Evolutionary conservation across 2,329 filamentous ascomycete species (phyloP).

Genomic region (Phaeosphaeria sp.): DNA sequence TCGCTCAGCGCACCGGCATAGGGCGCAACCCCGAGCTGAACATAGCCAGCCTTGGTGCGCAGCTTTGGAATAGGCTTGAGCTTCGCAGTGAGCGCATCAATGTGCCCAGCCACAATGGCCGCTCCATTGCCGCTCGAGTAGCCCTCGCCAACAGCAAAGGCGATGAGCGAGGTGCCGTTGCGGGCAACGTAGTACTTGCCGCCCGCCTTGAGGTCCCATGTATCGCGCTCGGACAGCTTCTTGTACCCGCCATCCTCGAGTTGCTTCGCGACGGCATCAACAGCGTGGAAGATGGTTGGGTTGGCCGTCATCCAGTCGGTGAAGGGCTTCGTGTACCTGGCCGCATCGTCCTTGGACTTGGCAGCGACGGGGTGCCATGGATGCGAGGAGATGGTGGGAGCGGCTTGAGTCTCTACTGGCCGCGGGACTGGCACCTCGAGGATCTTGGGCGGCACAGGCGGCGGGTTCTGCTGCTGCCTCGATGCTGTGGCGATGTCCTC

Average conservation of each 20-base stretch:
- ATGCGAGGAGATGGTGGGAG: slow-evolving; percentile 21
- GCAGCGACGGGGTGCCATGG: slow-evolving; percentile 24
- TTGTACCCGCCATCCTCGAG: slow-evolving; percentile 76
- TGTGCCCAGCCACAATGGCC: slow-evolving; percentile 88
- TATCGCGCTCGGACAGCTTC: slow-evolving; percentile 79
- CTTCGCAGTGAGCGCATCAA: slow-evolving; percentile 89
- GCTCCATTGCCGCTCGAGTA: slow-evolving; percentile 87
- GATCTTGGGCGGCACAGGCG: slow-evolving; percentile 49
- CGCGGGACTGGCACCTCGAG: slow-evolving; percentile 28
- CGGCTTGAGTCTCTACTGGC: slow-evolving; percentile 2
- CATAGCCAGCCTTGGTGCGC: slow-evolving; percentile 82
- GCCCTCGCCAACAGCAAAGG: slow-evolving; percentile 80
- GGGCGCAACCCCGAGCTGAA: slow-evolving; percentile 89
- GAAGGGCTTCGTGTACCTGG: slow-evolving; percentile 78
- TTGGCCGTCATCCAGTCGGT: slow-evolving; percentile 87
- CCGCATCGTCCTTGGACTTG: slow-evolving; percentile 36
- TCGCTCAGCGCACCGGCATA: slow-evolving; percentile 87
- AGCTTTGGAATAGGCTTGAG: slow-evolving; percentile 90
- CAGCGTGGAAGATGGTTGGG: slow-evolving; percentile 91
- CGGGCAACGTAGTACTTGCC: slow-evolving; percentile 90
- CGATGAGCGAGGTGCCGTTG: slow-evolving; percentile 85
- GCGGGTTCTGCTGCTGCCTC: slow-evolving; percentile 40
- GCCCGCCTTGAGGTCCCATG: slow-evolving; percentile 80
- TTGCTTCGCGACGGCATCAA: slow-evolving; percentile 77
- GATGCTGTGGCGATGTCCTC: slow-evolving; percentile 30